Evolutionary conservation across 2,329 filamentous ascomycete species (phyloP), one percentile per base, ranked within the genome.

Genomic region (Diaporthe eres): DNA sequence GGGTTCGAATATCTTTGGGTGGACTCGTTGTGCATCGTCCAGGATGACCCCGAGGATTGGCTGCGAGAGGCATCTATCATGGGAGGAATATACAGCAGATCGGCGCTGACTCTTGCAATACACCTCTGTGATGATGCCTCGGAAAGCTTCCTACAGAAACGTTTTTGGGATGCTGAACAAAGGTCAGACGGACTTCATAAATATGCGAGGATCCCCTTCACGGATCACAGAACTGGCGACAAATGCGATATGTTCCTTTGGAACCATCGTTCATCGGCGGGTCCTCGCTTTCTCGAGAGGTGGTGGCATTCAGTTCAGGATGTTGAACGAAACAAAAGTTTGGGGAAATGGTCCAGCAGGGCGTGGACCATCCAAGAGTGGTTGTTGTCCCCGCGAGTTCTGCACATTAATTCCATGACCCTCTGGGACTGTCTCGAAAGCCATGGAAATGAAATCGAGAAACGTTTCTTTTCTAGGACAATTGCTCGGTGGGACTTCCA

Each of bases 11-110:
- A 74, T 42, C 49, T 74, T 17, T 74, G 53, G 63, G 37, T 71
- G 22, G 72, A 74, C 42, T 60, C 63, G 9, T 44, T 71, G 4
- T 71, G 72, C 15, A 74, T 74, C 55, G 8, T 68, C 9, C 72
- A 74, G 39, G 72, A 71, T 22, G 72, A 74, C 34, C 13, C n/a
- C 2, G 28, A 71, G 4, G 72, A 74, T 42, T 74, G 72, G 72
- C 19, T 51, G 25, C 72, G 53, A 22, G 63, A 74, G 53, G 53
- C 72, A 13, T 71, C 72, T 10, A 31, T 19, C 31, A 74, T 74
- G 72, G 57, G 37, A n/a, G 53, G 28, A 13, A 31, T 71, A 10
- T 74, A 71, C 63, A 39, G 15, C 39, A 25, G 47, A 22, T 53
- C 72, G 10, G 34, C 53, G 17, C 34, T 74, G 12, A 74, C 72